Conservation (phyloP, 441 rosid species). For the Corymbia citriodora region DNA sequence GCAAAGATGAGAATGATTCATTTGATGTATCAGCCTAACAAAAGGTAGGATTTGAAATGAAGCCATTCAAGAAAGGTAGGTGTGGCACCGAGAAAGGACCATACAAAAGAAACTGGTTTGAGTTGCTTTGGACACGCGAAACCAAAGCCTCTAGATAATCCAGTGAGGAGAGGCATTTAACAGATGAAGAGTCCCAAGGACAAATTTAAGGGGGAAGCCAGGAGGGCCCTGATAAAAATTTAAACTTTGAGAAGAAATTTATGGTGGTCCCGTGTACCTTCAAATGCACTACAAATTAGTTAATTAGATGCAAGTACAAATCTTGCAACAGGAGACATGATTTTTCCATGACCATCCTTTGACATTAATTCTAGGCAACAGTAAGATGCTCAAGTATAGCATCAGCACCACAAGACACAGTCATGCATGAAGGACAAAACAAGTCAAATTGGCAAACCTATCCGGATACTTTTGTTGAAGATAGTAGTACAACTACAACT, state of each 20-base stretch:
- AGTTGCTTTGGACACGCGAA: background rate
- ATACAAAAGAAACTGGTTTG: background rate
- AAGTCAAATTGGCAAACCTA: background rate
- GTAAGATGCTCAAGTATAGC: background rate
- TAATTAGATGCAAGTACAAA: background rate
- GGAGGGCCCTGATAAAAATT: background rate
- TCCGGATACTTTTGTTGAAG: background rate
- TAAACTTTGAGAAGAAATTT: background rate
- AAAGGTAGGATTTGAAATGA: background rate
- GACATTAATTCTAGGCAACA: background rate
- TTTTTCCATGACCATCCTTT: background rate
- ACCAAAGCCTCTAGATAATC: background rate
- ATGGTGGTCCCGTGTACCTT: background rate
- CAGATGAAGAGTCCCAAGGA: background rate
- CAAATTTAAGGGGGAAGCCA: background rate
- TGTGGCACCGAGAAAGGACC: background rate
- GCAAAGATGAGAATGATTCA: background rate
- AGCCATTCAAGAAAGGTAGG: background rate
- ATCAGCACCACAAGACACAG: background rate
- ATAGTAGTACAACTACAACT: background rate
- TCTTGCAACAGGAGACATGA: background rate
- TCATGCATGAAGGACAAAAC: background rate
- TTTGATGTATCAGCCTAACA: background rate
- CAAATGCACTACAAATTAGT: background rate
- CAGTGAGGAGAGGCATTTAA: background rate